Conservation (phyloP, 371 early-diverging fungal genomes). For the Actinomucor elegans region DNA sequence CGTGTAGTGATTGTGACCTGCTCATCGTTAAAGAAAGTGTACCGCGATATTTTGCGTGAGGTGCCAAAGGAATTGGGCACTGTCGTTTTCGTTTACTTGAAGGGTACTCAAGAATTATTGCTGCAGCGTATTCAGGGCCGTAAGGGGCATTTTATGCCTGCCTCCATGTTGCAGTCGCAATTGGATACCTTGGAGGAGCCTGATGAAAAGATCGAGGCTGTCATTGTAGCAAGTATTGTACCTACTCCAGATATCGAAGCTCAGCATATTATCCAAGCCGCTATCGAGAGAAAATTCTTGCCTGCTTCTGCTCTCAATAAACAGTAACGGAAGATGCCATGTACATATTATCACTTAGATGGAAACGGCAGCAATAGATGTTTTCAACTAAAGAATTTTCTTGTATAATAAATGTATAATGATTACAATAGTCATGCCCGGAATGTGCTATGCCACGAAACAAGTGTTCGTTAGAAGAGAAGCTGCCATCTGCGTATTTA, state of each 20-base stretch:
- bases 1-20: slow-evolving; percentile 58
- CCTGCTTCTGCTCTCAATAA: slow-evolving; percentile 1
- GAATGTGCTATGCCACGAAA: too few species aligned
- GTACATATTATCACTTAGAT: too few species aligned
- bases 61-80: slow-evolving; percentile 29
- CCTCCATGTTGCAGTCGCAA: slow-evolving; percentile 59
- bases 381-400: too few species aligned
- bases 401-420: too few species aligned
- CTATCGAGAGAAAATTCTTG: slow-evolving; percentile 13
- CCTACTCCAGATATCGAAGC: slow-evolving; percentile 15
- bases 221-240: slow-evolving; percentile 42
- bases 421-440: too few species aligned
- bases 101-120: slow-evolving; percentile 50
- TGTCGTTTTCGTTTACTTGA: slow-evolving; percentile 62
- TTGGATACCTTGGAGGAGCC: slow-evolving; percentile 60
- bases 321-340: too few species aligned
- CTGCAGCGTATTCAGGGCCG: slow-evolving; percentile 45
- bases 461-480: too few species aligned
- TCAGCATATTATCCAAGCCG: slow-evolving; percentile 7
- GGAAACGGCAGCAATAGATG: too few species aligned
- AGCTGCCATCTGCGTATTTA: too few species aligned
- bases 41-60: slow-evolving; percentile 59
- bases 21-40: slow-evolving; percentile 60
- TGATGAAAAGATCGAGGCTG: slow-evolving; percentile 43
- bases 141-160: slow-evolving; percentile 56